Conservation (phyloP, 495 filamentous ascomycete genomes). For the Hyaloscypha hepaticicola region DNA sequence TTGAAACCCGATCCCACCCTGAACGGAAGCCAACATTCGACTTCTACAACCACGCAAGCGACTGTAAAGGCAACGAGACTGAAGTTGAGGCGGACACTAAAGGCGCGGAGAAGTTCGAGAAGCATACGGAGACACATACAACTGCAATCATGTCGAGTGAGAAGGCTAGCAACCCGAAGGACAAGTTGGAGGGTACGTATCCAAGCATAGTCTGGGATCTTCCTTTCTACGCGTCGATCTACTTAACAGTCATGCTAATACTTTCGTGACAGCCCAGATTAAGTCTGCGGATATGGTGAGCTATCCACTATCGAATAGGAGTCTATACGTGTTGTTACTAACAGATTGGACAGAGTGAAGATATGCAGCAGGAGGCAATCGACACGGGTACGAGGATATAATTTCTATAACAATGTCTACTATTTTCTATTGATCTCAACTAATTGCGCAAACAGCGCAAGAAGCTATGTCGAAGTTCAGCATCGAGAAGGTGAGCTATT, state of each 20-base stretch:
- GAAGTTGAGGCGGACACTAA: too few relatives aligned
- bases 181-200: constrained; percentile 67
- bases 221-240: constrained; percentile 1
- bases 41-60: background rate
- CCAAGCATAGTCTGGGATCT: constrained; percentile 16
- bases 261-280: constrained; percentile 66
- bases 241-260: constrained; percentile 5
- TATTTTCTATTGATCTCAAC: background rate
- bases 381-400: constrained; percentile 76
- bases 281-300: constrained; percentile 97
- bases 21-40: background rate
- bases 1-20: background rate
- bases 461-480: constrained; percentile 91
- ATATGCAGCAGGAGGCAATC: constrained; percentile 93
- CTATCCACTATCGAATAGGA: background rate
- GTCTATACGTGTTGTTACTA: constrained; percentile 8
- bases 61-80: background rate
- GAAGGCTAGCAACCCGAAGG: constrained; percentile 45
- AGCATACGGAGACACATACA: background rate
- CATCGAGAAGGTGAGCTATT: constrained; percentile 77
- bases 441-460: constrained; percentile 58
- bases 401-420: background rate
- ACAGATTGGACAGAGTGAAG: constrained; percentile 67
- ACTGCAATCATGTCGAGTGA: constrained; percentile 48
- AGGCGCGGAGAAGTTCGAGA: too few relatives aligned